Percentiles rank a stretch among this genome's conserved stretches.
These are phyloP conservation scores for Madurella fahalii DNA, from an alignment of 2,329 filamentous ascomycete species.

Conservation along the genomic window DNA sequence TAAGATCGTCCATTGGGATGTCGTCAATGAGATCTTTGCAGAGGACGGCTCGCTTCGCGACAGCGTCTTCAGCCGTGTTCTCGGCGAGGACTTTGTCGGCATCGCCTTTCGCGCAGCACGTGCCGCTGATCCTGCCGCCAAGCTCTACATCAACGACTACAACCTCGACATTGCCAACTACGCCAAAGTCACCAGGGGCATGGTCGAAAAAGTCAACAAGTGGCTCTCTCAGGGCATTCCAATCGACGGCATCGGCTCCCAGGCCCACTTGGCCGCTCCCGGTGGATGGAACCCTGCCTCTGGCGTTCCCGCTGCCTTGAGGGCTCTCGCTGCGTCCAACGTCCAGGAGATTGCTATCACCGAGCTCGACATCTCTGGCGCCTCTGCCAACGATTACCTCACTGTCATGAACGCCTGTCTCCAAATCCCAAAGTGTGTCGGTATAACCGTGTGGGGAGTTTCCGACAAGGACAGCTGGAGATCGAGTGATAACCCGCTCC, in stretches of 20 bases:
- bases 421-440: constrained; percentile 7
- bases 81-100: constrained; percentile 65
- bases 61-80: constrained; percentile 62
- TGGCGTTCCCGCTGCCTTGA: constrained; percentile 10
- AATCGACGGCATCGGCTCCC: constrained; percentile 61
- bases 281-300: constrained; percentile 17
- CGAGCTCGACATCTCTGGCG: constrained; percentile 12
- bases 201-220: constrained; percentile 57
- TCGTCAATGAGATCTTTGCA: constrained; percentile 61
- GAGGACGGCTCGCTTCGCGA: constrained; percentile 56
- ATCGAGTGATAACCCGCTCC: constrained; percentile 9
- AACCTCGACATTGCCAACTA: constrained; percentile 60
- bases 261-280: constrained; percentile 45
- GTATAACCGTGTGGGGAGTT: constrained; percentile 14
- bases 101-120: constrained; percentile 68
- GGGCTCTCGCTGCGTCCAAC: constrained; percentile 8
- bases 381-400: constrained; percentile 12
- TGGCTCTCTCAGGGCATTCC: constrained; percentile 60
- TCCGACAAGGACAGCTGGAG: constrained; percentile 16
- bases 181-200: constrained; percentile 51
- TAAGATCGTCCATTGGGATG: constrained; percentile 60
- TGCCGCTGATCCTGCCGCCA: constrained; percentile 60
- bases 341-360: constrained; percentile 12
- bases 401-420: constrained; percentile 13
- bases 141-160: constrained; percentile 73